A percentile compares a stretch with the other conserved stretches of the same genome.
Evolutionary conservation across 768 basidiomycete species (phyloP).

Genomic region (Xerocomus brunneocitrinus): DNA sequence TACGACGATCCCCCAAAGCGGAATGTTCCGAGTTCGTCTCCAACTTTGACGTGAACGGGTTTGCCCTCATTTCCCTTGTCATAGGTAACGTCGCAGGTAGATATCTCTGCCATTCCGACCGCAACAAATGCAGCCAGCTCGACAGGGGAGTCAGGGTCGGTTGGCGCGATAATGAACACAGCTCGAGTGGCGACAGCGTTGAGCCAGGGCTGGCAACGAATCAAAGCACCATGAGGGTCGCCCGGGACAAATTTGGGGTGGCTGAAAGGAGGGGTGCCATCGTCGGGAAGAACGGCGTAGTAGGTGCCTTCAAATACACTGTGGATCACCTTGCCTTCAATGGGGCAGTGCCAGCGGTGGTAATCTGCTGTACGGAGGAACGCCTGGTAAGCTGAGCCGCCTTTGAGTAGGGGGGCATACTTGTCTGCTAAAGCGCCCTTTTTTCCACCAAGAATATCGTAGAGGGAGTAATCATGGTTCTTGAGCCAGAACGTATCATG

Average conservation of each 20-base stretch:
- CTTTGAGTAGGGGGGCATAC: slow-evolving; percentile 39
- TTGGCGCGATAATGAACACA: slow-evolving; percentile 50
- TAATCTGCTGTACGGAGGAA: slow-evolving; percentile 50
- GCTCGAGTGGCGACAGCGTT: slow-evolving; percentile 44
- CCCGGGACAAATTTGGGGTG: not conserved
- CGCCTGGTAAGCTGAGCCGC: slow-evolving; percentile 50
- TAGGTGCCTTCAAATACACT: slow-evolving; percentile 29
- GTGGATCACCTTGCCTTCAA: slow-evolving; percentile 35
- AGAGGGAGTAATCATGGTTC: slow-evolving; percentile 51
- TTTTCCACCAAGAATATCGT: slow-evolving; percentile 44
- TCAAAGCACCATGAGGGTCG: slow-evolving; percentile 15
- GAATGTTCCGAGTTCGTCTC: slow-evolving; percentile 44
- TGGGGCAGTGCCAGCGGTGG: slow-evolving; percentile 60
- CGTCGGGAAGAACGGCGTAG: slow-evolving; percentile 11
- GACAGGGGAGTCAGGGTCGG: slow-evolving; percentile 38
- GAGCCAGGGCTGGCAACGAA: slow-evolving; percentile 38
- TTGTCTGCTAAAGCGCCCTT: not conserved
- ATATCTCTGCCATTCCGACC: slow-evolving; percentile 63
- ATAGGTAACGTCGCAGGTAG: slow-evolving; percentile 12
- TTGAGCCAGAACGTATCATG: slow-evolving; percentile 57
- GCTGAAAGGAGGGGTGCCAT: not conserved
- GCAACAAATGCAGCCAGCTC: slow-evolving; percentile 52
- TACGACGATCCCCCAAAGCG: slow-evolving; percentile 57
- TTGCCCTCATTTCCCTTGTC: not conserved
- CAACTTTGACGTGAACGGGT: not conserved